Conservation (phyloP, 2,329 filamentous ascomycete genomes). For the Cladophialophora carrionii region DNA sequence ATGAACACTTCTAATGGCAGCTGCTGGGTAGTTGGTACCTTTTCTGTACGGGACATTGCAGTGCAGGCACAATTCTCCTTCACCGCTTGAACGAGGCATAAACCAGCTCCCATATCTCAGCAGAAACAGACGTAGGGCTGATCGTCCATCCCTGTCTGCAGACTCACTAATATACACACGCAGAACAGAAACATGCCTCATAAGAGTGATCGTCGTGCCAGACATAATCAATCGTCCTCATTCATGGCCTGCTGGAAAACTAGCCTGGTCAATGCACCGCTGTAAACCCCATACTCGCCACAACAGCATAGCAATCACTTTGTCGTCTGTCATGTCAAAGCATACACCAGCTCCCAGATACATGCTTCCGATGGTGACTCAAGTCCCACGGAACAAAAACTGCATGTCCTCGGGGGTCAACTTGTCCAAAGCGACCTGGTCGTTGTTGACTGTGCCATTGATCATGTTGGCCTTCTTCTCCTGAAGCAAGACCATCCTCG, state of each 20-base stretch:
- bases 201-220: neutral
- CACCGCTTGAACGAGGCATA: neutral
- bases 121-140: neutral
- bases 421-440: slow-evolving; percentile 88
- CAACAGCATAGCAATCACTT: neutral
- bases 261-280: neutral
- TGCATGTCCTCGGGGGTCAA: slow-evolving; percentile 90
- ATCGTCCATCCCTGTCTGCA: neutral
- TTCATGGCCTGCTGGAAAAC: neutral
- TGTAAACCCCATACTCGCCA: neutral
- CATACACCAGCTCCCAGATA: neutral
- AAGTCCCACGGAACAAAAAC: slow-evolving; percentile 83
- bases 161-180: neutral
- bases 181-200: neutral
- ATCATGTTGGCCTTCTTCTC: slow-evolving; percentile 99
- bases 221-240: neutral
- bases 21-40: neutral
- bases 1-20: neutral
- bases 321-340: neutral
- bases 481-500: slow-evolving; percentile 89
- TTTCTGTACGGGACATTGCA: neutral
- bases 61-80: neutral
- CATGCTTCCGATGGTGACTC: slow-evolving; percentile 1
- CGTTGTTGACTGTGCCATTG: slow-evolving; percentile 91
- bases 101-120: neutral